Conservation (phyloP, 495 filamentous ascomycete species). For the Monascus purpureus region DNA sequence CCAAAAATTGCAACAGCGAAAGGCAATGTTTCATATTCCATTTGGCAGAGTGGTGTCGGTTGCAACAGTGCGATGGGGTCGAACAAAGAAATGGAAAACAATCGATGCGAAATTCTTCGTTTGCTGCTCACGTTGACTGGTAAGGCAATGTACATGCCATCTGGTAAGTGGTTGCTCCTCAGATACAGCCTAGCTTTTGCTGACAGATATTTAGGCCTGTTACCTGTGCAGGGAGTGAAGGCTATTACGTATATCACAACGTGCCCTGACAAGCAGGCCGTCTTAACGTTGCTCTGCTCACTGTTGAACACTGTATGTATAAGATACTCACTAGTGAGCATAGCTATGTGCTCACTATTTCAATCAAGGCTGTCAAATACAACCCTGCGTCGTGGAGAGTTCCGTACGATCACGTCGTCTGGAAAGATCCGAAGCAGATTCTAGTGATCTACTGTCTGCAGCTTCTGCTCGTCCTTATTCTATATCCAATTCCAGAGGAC, state of each 20-base stretch:
- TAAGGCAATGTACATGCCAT: slow-evolving; percentile 85
- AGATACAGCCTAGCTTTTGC: too few relatives aligned
- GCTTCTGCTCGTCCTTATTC: slow-evolving; percentile 69
- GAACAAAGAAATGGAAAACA: slow-evolving; percentile 80
- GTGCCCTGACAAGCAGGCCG: slow-evolving; percentile 78
- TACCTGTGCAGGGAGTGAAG: slow-evolving; percentile 75
- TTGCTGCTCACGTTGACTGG: slow-evolving; percentile 74
- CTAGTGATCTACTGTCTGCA: slow-evolving; percentile 87
- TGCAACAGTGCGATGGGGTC: slow-evolving; percentile 83
- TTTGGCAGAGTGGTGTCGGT: slow-evolving; percentile 96
- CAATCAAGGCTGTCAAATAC: slow-evolving; percentile 95
- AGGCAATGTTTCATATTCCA: slow-evolving; percentile 77
- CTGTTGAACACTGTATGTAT: slow-evolving; percentile 80
- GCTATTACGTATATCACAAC: slow-evolving; percentile 83
- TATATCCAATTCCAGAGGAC: slow-evolving; percentile 84
- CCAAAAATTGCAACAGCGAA: slow-evolving; percentile 51
- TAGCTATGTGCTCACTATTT: too few relatives aligned
- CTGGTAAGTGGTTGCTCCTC: slow-evolving; percentile 35
- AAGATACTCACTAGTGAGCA: not conserved
- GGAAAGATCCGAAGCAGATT: slow-evolving; percentile 84
- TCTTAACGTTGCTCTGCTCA: slow-evolving; percentile 81
- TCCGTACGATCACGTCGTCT: slow-evolving; percentile 86
- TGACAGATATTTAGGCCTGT: slow-evolving; percentile 30
- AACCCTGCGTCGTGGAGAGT: slow-evolving; percentile 91
- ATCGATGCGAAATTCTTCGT: slow-evolving; percentile 79